Conservation (phyloP, 805 yeast species). For the Saccharomycopsis sp. region DNA sequence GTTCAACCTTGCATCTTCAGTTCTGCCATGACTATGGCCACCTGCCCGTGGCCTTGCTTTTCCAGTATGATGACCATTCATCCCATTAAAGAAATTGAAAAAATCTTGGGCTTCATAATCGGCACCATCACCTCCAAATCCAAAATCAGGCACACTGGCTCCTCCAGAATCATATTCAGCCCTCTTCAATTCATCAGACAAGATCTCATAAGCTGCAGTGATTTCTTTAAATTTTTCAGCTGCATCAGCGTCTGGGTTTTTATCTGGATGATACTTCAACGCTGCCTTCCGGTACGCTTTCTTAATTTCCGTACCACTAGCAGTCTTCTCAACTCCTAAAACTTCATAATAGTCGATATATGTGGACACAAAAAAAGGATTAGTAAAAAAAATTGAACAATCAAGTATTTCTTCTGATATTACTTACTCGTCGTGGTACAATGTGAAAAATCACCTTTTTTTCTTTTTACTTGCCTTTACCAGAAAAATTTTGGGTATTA, state of each 20-base stretch:
- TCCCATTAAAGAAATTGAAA: conserved; percentile 56
- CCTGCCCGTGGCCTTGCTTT: not conserved
- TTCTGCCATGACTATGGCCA: conserved; percentile 29
- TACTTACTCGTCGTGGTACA: too few relatives aligned
- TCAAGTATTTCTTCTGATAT: too few relatives aligned
- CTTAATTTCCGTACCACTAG: conserved; percentile 66
- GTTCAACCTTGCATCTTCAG: conserved; percentile 63
- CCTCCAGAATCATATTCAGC: conserved; percentile 47
- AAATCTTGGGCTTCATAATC: conserved; percentile 70
- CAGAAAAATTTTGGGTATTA: too few relatives aligned
- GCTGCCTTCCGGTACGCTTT: conserved; percentile 84
- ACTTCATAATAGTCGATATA: conserved; percentile 43
- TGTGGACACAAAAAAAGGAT: conserved; percentile 10
- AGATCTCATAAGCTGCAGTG: conserved; percentile 76
- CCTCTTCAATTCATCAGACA: conserved; percentile 62
- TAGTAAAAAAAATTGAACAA: too few relatives aligned
- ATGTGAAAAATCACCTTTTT: too few relatives aligned
- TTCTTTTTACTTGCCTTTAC: too few relatives aligned
- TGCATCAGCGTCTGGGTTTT: conserved; percentile 53
- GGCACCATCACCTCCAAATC: conserved; percentile 30
- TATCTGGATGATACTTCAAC: conserved; percentile 81
- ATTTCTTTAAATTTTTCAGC: conserved; percentile 85
- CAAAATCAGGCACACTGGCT: conserved; percentile 32
- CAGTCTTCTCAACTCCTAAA: conserved; percentile 60
- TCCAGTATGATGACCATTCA: conserved; percentile 29